A percentile compares a stretch with the other conserved stretches of the same genome.
Conservation (phyloP, 2,329 filamentous ascomycete species). For the Exophiala mesophila region DNA sequence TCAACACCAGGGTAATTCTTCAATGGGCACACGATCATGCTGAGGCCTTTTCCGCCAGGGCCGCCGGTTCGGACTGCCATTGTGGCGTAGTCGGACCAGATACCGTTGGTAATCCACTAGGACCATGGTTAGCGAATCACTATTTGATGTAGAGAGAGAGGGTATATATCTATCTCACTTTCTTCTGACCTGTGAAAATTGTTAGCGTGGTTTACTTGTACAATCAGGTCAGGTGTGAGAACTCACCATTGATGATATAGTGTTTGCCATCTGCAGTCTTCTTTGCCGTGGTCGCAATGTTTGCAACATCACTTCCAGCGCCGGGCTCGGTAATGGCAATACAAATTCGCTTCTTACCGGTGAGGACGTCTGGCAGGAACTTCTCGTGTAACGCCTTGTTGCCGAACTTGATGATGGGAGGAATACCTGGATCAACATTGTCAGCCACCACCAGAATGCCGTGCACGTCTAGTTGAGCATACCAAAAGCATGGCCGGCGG, state of each 20-base stretch:
- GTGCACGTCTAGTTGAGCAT: not conserved
- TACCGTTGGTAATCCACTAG: conserved; percentile 74
- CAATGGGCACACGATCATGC: conserved; percentile 65
- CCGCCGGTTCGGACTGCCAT: conserved; percentile 72
- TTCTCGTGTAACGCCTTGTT: conserved; percentile 57
- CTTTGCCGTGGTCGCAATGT: conserved; percentile 63
- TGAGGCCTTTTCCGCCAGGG: conserved; percentile 58
- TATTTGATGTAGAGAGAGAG: not conserved
- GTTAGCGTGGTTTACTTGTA: too few relatives aligned
- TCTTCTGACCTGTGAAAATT: not conserved
- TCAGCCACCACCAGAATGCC: not conserved
- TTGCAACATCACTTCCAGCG: conserved; percentile 68
- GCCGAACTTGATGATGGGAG: conserved; percentile 66
- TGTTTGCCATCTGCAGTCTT: conserved; percentile 59
- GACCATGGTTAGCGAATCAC: conserved; percentile 75
- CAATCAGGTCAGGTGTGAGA: too few relatives aligned
- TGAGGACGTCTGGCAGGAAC: conserved; percentile 64
- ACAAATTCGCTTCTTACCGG: conserved; percentile 61
- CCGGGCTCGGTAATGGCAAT: conserved; percentile 77
- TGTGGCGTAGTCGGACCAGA: conserved; percentile 62
- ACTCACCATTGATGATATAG: conserved; percentile 53
- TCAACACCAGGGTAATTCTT: conserved; percentile 61
- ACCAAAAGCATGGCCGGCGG: conserved; percentile 63
- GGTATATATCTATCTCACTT: conserved; percentile 5
- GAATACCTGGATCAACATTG: conserved; percentile 49